Base-by-base conservation (phyloP, 176 grass and related monocot species). In the Echinochloa phyllopogon region DNA sequence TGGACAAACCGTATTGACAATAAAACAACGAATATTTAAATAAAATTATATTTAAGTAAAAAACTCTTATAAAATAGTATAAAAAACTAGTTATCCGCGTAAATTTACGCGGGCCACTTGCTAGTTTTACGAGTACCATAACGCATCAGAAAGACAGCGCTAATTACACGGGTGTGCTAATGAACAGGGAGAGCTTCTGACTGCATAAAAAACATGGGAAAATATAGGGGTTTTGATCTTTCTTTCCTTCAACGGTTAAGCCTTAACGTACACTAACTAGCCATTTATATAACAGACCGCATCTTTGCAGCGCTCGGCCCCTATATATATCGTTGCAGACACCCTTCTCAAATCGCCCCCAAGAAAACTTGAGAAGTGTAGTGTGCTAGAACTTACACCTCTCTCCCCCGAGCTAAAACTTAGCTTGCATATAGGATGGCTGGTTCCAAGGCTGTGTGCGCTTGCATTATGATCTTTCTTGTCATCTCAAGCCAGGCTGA, bases 391-490 rank as follows among this genome's bases (percentile, higher is more conserved):
- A 65, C 36, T 61, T 51, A 56, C 4, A 50, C 25, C 12, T 50
- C 6, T 72, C 55, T 55, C 65, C 14, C 73, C 73, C 21, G n/a
- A 74, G 20, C 74, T 25, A 64, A 59, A 59, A 59, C 56, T 17
- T 29, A 45, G 6, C 45, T 49, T 53, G 36, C 47, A 25, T 15
- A 36, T 15, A 36, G 56, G 21, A 90, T 90, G 88, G 79, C 49
- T 44, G 16, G 40, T 41, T 67, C 74, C 81, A 87, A 87, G 74
- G 72, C 56, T 57, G 9, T 90, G 9, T 83, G 59, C 74, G 33
- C 74, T 74, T 90, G 74, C 74, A 79, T 86, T 90, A 42, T 90
- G 29, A 73, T 83, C 27, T 50, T 86, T 18, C 8, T 90, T 51
- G 17, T 83, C 66, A 10, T 86, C 48, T 83, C 88, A 58, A 86